phyloP scores from a whole-genome alignment of 306 rosid species.

The Casuarina equisetifolia region DNA sequence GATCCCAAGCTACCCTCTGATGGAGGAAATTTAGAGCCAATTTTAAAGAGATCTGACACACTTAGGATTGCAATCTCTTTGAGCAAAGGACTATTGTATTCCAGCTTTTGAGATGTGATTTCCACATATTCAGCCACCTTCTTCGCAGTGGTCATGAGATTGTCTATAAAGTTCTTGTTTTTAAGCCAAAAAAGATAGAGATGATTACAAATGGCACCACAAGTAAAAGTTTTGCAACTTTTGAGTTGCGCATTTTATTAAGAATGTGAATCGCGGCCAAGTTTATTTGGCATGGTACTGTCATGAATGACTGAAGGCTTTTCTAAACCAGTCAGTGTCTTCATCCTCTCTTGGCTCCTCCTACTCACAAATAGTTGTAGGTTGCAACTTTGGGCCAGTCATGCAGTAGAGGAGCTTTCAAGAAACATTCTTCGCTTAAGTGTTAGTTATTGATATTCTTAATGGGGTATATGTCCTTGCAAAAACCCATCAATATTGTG shows the following conservation, averaged over 20 bases:
- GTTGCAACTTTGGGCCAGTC: too few species aligned
- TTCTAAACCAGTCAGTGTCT: too few species aligned
- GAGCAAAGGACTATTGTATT: not conserved
- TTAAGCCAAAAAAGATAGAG: not conserved
- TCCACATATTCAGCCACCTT: not conserved
- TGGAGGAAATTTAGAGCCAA: not conserved
- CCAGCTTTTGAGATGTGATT: not conserved
- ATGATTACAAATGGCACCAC: not conserved
- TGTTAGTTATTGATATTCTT: too few species aligned
- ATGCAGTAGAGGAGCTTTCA: too few species aligned
- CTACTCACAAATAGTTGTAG: too few species aligned
- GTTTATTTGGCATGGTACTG: too few species aligned
- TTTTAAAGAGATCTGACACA: not conserved
- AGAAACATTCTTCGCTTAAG: too few species aligned
- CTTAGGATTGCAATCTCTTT: constrained; percentile 13
- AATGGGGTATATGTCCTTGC: too few species aligned
- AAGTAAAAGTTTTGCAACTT: not conserved
- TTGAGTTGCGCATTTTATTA: not conserved
- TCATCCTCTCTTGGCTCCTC: too few species aligned
- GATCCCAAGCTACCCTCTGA: constrained; percentile 9
- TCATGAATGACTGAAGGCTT: too few species aligned
- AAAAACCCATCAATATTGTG: too few species aligned
- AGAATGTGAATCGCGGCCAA: not conserved
- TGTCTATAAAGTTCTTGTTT: not conserved
- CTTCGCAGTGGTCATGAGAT: not conserved